A percentile compares a stretch with the other conserved stretches of the same genome.
Conservation (phyloP, 805 yeast genomes). For the Starmerella apis region DNA sequence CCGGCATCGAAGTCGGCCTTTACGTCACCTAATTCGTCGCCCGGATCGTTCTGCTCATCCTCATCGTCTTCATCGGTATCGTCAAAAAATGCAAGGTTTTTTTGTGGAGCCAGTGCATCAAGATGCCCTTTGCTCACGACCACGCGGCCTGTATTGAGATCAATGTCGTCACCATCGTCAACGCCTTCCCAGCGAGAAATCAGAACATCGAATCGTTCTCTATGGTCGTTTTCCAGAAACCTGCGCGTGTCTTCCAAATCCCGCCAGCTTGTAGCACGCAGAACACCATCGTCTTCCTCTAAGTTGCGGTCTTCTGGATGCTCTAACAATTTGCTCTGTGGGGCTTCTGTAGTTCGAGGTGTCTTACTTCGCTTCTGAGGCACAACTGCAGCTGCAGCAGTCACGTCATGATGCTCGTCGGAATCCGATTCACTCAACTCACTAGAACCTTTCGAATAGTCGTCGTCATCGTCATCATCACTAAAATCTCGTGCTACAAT, state of each 20-base stretch:
- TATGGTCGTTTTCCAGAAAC: slow-evolving; percentile 17
- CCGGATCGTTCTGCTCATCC: not conserved
- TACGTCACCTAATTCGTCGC: not conserved
- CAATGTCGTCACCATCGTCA: slow-evolving; percentile 24
- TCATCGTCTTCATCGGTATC: slow-evolving; percentile 9
- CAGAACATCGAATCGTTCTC: slow-evolving; percentile 8
- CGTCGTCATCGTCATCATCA: not conserved
- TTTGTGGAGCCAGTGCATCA: slow-evolving; percentile 15
- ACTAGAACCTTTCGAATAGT: not conserved
- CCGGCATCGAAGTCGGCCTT: not conserved
- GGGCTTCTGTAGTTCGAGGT: not conserved
- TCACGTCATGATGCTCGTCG: not conserved
- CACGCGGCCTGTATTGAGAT: slow-evolving; percentile 19
- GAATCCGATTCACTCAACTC: not conserved
- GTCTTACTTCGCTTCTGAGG: not conserved
- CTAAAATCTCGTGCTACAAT: not conserved
- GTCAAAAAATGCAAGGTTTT: slow-evolving; percentile 2
- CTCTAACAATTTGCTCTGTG: too few species aligned
- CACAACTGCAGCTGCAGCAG: slow-evolving; percentile 1
- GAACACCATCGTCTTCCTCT: slow-evolving; percentile 13
- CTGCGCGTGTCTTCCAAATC: slow-evolving; percentile 20
- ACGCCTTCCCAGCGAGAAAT: slow-evolving; percentile 11
- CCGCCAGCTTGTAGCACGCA: slow-evolving; percentile 11
- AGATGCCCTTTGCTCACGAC: slow-evolving; percentile 21
- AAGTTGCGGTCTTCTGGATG: not conserved